Conservation (phyloP, 257 asterid genomes). For the Forsythia viridissima region DNA sequence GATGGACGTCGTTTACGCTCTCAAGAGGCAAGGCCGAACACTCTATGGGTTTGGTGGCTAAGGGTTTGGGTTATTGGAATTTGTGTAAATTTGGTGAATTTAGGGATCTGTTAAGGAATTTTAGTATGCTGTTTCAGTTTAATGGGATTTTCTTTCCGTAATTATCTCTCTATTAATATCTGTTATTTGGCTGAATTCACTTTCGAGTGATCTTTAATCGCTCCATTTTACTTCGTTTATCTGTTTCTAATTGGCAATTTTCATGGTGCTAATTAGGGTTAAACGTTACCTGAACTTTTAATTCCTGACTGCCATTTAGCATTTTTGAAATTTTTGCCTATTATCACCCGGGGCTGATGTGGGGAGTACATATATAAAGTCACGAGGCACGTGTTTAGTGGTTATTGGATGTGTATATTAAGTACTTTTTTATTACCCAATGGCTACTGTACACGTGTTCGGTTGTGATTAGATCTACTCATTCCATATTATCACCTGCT, state of each 20-base stretch:
- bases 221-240: neutral
- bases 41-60: slow-evolving; percentile 56
- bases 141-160: neutral
- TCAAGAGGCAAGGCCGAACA: slow-evolving; percentile 61
- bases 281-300: too few relatives aligned
- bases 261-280: too few relatives aligned
- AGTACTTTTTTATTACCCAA: too few relatives aligned
- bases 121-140: neutral
- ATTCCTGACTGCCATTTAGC: neutral
- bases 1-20: slow-evolving; percentile 63
- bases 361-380: too few relatives aligned
- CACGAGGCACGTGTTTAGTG: too few relatives aligned
- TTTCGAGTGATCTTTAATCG: neutral
- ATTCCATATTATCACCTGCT: too few relatives aligned
- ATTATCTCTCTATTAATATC: slow-evolving; percentile 7
- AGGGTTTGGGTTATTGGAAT: neutral
- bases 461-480: too few relatives aligned
- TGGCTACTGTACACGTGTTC: too few relatives aligned
- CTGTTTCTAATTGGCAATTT: too few relatives aligned
- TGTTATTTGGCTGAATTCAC: slow-evolving; percentile 43
- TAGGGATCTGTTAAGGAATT: neutral
- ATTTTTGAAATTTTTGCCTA: too few relatives aligned
- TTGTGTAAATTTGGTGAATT: slow-evolving; percentile 22
- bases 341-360: too few relatives aligned
- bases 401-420: too few relatives aligned